Percentiles rank a stretch among this genome's conserved stretches.
phyloP scores from a whole-genome alignment of 345 rosid genomes.

The Brassica napus region Da-Ae NC_063450.1:43436501-43437000 shows the following conservation, averaged over 20 bases:
- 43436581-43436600: slow-evolving; percentile 68
- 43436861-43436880: slow-evolving; percentile 49
- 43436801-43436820: slow-evolving; percentile 72
- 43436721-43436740: neutral
- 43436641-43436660: slow-evolving; percentile 64
- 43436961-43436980: slow-evolving; percentile 52
- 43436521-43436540: slow-evolving; percentile 45
- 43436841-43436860: slow-evolving; percentile 72
- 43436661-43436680: slow-evolving; percentile 53
- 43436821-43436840: slow-evolving; percentile 60
- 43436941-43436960: slow-evolving; percentile 61
- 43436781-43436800: slow-evolving; percentile 95
- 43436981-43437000: slow-evolving; percentile 69
- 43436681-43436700: slow-evolving; percentile 63
- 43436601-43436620: slow-evolving; percentile 86
- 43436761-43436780: slow-evolving; percentile 88
- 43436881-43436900: slow-evolving; percentile 45
- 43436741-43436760: neutral
- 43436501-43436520: slow-evolving; percentile 46
- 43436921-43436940: slow-evolving; percentile 84
- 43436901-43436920: slow-evolving; percentile 75
- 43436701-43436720: neutral
- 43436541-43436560: slow-evolving; percentile 51
- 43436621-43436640: slow-evolving; percentile 93
- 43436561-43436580: slow-evolving; percentile 70